phyloP scores from a whole-genome alignment of 83 land plant genomes.

The Picea abies region DNA sequence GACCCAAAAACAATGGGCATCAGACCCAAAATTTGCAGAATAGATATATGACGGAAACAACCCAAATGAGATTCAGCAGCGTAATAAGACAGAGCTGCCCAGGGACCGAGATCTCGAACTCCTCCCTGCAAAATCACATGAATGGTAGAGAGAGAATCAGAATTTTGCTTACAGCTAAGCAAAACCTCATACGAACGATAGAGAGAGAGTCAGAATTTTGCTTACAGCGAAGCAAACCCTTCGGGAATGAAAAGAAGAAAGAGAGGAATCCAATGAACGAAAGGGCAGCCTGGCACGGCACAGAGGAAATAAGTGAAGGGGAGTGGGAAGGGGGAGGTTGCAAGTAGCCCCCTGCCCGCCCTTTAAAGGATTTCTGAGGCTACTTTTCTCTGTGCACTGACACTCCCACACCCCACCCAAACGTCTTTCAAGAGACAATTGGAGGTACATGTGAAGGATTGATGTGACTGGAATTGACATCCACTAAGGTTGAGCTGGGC shows the following conservation, averaged over 20 bases:
- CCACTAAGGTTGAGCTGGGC: not conserved
- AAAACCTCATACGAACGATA: not conserved
- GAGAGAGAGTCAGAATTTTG: not conserved
- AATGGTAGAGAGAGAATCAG: not conserved
- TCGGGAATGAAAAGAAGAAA: not conserved
- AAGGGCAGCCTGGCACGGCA: no score
- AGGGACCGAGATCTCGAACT: no score
- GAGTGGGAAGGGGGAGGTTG: constrained; percentile 14
- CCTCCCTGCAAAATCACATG: not conserved
- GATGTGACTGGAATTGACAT: constrained; percentile 3
- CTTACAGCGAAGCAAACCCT: not conserved
- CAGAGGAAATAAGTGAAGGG: not conserved
- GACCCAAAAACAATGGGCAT: not conserved
- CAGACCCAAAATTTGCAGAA: not conserved
- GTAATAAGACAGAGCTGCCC: not conserved
- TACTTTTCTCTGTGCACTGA: not conserved
- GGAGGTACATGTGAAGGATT: no score
- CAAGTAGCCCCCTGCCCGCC: not conserved
- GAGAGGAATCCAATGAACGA: not conserved
- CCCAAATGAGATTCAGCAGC: not conserved
- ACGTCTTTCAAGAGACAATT: not conserved
- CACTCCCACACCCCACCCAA: not conserved
- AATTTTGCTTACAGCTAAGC: not conserved
- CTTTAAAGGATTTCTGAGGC: not conserved
- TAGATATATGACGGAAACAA: not conserved